phyloP scores from a whole-genome alignment of 257 asterid genomes.

The Nicotiana benthamiana region DNA sequence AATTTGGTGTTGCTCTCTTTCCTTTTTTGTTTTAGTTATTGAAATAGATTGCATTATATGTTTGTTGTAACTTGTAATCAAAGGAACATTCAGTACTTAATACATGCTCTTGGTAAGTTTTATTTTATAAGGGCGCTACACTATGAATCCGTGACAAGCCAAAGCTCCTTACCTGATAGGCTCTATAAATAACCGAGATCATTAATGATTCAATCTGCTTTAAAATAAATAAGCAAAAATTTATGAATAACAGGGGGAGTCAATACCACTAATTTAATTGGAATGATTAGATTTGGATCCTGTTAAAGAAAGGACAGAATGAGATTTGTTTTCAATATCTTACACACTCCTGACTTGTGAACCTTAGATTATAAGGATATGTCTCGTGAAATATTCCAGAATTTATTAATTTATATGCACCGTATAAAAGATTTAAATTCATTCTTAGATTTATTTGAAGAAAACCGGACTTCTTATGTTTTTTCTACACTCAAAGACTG shows the following conservation, averaged over 20 bases:
- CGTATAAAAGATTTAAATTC: too few relatives aligned
- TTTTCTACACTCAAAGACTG: too few relatives aligned
- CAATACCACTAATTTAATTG: background rate
- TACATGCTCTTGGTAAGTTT: too few relatives aligned
- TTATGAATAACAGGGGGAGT: too few relatives aligned
- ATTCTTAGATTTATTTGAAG: too few relatives aligned
- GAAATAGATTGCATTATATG: background rate
- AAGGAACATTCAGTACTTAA: background rate
- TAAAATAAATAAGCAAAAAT: too few relatives aligned
- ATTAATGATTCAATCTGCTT: background rate
- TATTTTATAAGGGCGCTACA: too few relatives aligned
- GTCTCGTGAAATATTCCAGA: background rate
- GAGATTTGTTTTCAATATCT: background rate
- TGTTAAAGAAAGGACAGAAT: background rate
- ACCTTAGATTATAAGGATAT: background rate
- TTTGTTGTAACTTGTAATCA: background rate
- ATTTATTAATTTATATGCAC: too few relatives aligned
- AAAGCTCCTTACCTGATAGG: too few relatives aligned
- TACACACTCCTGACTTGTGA: background rate
- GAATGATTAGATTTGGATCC: background rate
- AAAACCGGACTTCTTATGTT: too few relatives aligned
- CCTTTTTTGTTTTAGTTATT: background rate
- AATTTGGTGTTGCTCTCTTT: background rate
- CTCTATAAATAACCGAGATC: background rate
- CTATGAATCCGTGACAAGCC: too few relatives aligned